Evolutionary conservation across 495 filamentous ascomycete species (phyloP), one percentile per base, ranked within the genome.

Genomic region (Mytilinidion resinicola): DNA sequence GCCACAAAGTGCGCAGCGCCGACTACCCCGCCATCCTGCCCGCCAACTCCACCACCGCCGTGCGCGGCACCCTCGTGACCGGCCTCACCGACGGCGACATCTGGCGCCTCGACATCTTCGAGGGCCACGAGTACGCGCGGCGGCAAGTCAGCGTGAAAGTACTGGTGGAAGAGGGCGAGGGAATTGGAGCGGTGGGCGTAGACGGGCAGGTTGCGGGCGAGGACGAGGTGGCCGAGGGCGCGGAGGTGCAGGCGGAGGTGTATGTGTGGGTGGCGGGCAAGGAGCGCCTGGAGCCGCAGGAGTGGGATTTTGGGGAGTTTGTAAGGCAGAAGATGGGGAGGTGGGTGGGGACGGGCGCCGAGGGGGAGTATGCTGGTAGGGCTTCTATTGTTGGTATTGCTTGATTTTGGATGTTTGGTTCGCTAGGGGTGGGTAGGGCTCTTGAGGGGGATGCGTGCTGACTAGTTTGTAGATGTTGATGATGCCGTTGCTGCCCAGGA

Each of bases 11-110:
- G 25, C 72, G 64, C 1, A 41, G 70, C 33, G 85, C 80, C 46
- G 90, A 95, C 72, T 98, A 96, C 67, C 93, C 93, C 0, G 92
- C 85, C n/a, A 88, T 98, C 35, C 72, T 85, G 1, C 70, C 80
- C 0, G 75, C 56, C 5, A 14, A 39, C 19, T 55, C 57, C 4
- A 49, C 50, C 1, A 56, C 71, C 3, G 71, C 74, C n/a, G 91
- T 96, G 10, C 79, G 85, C n/a, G 93, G 93, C 9, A 87, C 83
- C 25, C 82, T 83, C 42, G 89, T 91, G 2, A 83, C 81, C 0
- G 92, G 92, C 2, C 73, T 98, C 25, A 93, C 88, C 1, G 79
- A 83, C 11, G 83, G 78, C 0, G 89, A 96, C 65, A 72, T 96
- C 30, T 73, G 77, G 63, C 82, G 88, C 7, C 78, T 98, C 1